phyloP scores from a whole-genome alignment of 192 early-diverging fungal genomes.

The Entrophospora sp. region DNA sequence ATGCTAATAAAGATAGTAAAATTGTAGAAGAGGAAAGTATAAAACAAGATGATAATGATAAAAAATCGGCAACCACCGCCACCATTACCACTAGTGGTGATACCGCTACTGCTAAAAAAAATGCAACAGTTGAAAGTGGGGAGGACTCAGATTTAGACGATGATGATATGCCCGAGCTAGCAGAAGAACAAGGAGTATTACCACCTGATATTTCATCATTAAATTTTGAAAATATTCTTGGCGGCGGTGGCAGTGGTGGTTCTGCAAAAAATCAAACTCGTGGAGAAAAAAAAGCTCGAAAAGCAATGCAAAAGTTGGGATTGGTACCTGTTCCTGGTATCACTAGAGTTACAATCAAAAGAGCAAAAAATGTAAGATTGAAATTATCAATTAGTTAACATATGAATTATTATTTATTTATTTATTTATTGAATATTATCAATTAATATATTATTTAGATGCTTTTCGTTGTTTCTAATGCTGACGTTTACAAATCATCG shows the following conservation, averaged over 20 bases:
- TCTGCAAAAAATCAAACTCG: constrained; percentile 52
- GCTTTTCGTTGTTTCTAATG: constrained; percentile 78
- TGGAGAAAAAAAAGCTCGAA: constrained; percentile 94
- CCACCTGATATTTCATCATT: constrained; percentile 4
- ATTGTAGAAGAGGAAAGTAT: neutral
- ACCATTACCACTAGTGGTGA: neutral
- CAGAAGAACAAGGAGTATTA: constrained; percentile 19
- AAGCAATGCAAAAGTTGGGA: constrained; percentile 88
- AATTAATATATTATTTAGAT: constrained; percentile 30
- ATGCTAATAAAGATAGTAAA: neutral
- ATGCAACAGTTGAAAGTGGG: constrained; percentile 20
- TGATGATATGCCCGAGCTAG: constrained; percentile 34
- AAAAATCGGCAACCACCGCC: neutral
- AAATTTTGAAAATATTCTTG: too few relatives aligned
- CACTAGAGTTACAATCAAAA: constrained; percentile 81
- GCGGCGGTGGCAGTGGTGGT: too few relatives aligned
- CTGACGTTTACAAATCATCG: constrained; percentile 89
- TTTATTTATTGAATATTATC: neutral
- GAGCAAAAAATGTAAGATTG: constrained; percentile 55
- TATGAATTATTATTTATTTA: neutral
- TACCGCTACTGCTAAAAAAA: neutral
- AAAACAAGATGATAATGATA: neutral
- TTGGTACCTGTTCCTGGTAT: constrained; percentile 80
- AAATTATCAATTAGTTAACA: neutral
- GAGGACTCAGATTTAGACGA: constrained; percentile 30